Conservation (phyloP, 2,329 filamentous ascomycete genomes). For the Colletotrichum spinosum region DNA sequence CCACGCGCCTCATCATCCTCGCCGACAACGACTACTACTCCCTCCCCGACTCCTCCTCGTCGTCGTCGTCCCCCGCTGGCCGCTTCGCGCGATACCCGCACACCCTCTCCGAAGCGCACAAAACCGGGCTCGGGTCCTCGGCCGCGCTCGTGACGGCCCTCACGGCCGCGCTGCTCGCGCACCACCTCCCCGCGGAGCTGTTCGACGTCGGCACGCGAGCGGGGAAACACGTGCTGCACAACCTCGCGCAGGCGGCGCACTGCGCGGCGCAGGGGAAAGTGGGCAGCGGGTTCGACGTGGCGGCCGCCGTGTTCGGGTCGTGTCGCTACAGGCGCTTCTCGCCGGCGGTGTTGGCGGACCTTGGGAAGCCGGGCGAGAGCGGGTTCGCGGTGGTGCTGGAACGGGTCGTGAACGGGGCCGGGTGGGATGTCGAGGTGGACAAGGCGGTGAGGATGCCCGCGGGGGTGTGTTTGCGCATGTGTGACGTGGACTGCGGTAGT, state of each 20-base stretch:
- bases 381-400: slow-evolving; percentile 76
- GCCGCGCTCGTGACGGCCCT: slow-evolving; percentile 93
- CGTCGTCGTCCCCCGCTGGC: slow-evolving; percentile 44
- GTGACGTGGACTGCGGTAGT: slow-evolving; percentile 94
- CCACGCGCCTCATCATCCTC: slow-evolving; percentile 84
- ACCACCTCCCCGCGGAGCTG: slow-evolving; percentile 71
- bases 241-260: slow-evolving; percentile 92
- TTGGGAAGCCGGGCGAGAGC: slow-evolving; percentile 74
- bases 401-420: slow-evolving; percentile 69
- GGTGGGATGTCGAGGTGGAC: slow-evolving; percentile 84
- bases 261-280: slow-evolving; percentile 99
- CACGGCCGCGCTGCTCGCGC: slow-evolving; percentile 79
- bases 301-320: slow-evolving; percentile 90
- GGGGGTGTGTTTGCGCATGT: slow-evolving; percentile 87
- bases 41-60: slow-evolving; percentile 48
- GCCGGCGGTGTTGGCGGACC: slow-evolving; percentile 74
- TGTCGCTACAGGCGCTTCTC: slow-evolving; percentile 95
- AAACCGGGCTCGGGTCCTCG: slow-evolving; percentile 95
- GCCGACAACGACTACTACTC: slow-evolving; percentile 99
- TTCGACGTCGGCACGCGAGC: slow-evolving; percentile 68
- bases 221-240: slow-evolving; percentile 79
- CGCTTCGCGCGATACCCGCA: slow-evolving; percentile 85
- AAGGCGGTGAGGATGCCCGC: slow-evolving; percentile 78
- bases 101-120: slow-evolving; percentile 82
- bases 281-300: slow-evolving; percentile 95